Percentiles rank a stretch among this genome's conserved stretches.
Conservation (phyloP, 2,329 filamentous ascomycete species). For the Xylaria digitata region DNA sequence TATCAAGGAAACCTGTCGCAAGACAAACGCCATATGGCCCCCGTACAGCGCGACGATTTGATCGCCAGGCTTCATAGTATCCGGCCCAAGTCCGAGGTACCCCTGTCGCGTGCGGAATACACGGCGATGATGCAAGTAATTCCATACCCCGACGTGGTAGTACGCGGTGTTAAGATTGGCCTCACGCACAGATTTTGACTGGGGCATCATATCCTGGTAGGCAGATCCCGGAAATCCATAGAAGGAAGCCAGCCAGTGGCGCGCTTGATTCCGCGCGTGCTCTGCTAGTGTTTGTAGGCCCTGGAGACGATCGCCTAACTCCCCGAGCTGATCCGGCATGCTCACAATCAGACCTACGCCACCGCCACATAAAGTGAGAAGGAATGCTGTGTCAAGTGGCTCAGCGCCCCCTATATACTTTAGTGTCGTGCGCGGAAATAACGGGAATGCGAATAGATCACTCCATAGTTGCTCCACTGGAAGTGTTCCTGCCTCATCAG, state of each 20-base stretch:
- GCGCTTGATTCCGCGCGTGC: conserved; percentile 23
- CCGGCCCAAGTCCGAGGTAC: conserved; percentile 18
- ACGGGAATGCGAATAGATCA: conserved; percentile 16
- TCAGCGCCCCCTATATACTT: conserved; percentile 12
- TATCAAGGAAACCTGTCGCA: conserved; percentile 11
- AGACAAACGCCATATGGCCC: conserved; percentile 13
- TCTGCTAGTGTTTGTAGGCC: conserved; percentile 7
- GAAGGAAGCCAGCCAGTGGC: conserved; percentile 15
- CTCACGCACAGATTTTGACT: conserved; percentile 1
- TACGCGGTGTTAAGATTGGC: not conserved
- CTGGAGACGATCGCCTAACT: conserved; percentile 15
- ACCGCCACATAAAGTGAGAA: conserved; percentile 13
- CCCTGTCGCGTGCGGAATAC: conserved; percentile 18
- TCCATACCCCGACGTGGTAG: conserved; percentile 17
- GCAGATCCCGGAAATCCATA: conserved; percentile 8
- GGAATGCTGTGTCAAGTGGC: conserved; percentile 17
- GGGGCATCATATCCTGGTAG: conserved; percentile 22
- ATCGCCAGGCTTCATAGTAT: conserved; percentile 12
- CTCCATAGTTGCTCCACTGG: conserved; percentile 9
- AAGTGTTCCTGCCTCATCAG: not conserved
- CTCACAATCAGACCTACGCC: conserved; percentile 14
- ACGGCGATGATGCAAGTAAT: conserved; percentile 8
- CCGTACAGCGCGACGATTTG: conserved; percentile 12
- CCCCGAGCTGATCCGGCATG: conserved; percentile 19
- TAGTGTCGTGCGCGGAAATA: conserved; percentile 15